A percentile compares a stretch with the other conserved stretches of the same genome.
phyloP scores from a whole-genome alignment of 208 protist genomes.

The Borovskyia barvae region DNA sequence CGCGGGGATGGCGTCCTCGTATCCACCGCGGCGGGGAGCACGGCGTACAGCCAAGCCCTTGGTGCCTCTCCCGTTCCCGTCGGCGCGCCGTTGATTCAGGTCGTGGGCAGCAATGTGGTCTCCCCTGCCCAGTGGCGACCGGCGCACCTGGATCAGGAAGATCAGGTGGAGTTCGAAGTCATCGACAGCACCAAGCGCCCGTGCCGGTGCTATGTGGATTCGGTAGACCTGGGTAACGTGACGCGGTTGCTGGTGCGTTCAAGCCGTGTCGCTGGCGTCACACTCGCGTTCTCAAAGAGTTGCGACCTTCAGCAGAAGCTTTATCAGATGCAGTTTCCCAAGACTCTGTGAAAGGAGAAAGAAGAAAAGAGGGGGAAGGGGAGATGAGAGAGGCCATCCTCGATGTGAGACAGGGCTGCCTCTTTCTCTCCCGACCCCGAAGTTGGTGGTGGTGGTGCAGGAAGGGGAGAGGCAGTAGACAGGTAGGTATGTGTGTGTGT shows the following conservation, averaged over 20 bases:
- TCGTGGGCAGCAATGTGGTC: slow-evolving; percentile 90
- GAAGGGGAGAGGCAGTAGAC: too few species aligned
- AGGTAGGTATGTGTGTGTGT: background rate
- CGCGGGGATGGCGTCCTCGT: slow-evolving; percentile 88
- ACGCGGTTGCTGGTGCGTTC: slow-evolving; percentile 82
- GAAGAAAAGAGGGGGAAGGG: background rate
- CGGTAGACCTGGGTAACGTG: slow-evolving; percentile 81
- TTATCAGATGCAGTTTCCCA: slow-evolving; percentile 90
- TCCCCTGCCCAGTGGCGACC: slow-evolving; percentile 86
- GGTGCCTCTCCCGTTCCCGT: slow-evolving; percentile 88
- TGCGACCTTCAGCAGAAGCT: slow-evolving; percentile 89
- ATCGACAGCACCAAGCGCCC: slow-evolving; percentile 82
- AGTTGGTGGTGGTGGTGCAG: background rate
- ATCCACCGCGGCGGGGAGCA: slow-evolving; percentile 86
- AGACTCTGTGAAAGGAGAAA: slow-evolving; percentile 35
- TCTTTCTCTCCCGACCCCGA: too few species aligned
- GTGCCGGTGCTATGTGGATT: slow-evolving; percentile 87
- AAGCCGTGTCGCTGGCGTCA: slow-evolving; percentile 78
- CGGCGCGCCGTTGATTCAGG: slow-evolving; percentile 81
- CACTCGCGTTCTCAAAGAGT: slow-evolving; percentile 81
- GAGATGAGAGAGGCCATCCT: background rate
- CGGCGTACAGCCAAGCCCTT: slow-evolving; percentile 84
- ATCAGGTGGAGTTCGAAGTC: slow-evolving; percentile 88
- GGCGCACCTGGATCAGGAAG: slow-evolving; percentile 84
- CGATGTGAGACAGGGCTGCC: too few species aligned